Percentiles rank a stretch among this genome's conserved stretches.
Conservation (phyloP, 2,329 filamentous ascomycete species). For the Sclerotinia minor region DNA sequence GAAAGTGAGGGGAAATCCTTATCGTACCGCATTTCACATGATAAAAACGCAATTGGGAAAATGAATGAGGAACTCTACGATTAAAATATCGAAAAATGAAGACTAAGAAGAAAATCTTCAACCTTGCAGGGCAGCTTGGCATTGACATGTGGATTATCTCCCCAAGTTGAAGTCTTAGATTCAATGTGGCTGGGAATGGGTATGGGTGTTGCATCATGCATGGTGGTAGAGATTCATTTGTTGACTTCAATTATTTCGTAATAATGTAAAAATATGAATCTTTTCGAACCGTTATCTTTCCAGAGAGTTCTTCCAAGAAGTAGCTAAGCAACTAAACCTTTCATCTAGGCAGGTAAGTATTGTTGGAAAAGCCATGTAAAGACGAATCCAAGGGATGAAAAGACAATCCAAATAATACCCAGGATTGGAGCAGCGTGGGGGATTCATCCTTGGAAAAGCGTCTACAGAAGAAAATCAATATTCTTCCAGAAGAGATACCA, state of each 20-base stretch:
- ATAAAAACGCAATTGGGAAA: neutral
- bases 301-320: neutral
- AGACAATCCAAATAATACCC: neutral
- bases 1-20: constrained; percentile 1
- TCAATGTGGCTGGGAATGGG: no score
- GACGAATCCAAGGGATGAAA: neutral
- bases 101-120: neutral
- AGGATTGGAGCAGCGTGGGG: constrained; percentile 9
- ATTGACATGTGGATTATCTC: neutral
- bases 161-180: neutral
- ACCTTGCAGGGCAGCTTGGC: constrained; percentile 4
- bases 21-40: neutral
- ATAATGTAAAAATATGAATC: neutral
- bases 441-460: neutral
- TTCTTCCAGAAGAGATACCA: neutral
- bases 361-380: constrained; percentile 5
- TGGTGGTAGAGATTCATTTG: neutral
- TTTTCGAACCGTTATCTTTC: constrained; percentile 5
- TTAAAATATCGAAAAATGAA: neutral
- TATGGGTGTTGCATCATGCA: neutral
- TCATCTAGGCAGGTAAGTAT: neutral
- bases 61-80: neutral
- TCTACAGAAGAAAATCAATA: neutral
- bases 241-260: constrained; percentile 15
- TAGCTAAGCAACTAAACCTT: neutral